Percentiles rank a stretch among this genome's conserved stretches.
These are phyloP conservation scores for Neoboletus subvelutipes DNA, from an alignment of 768 basidiomycete species.

Conservation along the genomic window DNA sequence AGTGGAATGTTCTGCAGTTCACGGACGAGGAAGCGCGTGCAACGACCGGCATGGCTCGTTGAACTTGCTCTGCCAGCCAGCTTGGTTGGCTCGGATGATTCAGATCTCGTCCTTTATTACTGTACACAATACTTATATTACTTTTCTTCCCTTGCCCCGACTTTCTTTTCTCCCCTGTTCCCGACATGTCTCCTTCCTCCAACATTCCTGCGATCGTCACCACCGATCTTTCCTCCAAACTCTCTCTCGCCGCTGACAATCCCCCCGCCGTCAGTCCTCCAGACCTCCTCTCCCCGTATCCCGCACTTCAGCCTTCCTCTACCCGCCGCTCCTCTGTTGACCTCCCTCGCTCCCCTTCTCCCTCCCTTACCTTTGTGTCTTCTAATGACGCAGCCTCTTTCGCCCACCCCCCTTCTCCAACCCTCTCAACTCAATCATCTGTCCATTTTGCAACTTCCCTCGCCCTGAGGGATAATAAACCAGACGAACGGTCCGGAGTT, in stretches of 20 bases:
- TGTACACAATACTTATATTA: constrained; percentile 23
- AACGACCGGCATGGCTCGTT: too few species aligned
- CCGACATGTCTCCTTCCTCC: constrained; percentile 20
- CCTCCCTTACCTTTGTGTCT: constrained; percentile 33
- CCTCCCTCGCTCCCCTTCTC: constrained; percentile 28
- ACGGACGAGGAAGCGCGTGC: neutral
- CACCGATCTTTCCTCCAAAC: constrained; percentile 35
- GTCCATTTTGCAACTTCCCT: constrained; percentile 57
- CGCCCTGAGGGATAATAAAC: constrained; percentile 66
- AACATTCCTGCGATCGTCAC: constrained; percentile 37
- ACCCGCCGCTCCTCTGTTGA: constrained; percentile 31
- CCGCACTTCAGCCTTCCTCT: neutral
- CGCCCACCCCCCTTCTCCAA: constrained; percentile 68
- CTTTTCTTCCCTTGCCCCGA: neutral
- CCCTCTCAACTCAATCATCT: constrained; percentile 64
- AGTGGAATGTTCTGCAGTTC: constrained; percentile 24
- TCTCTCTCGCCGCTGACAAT: constrained; percentile 16
- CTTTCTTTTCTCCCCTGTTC: neutral
- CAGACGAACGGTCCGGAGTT: constrained; percentile 53
- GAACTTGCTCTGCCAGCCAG: neutral
- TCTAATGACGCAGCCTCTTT: constrained; percentile 44
- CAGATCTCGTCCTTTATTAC: neutral
- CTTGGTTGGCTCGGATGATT: neutral
- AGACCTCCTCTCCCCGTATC: constrained; percentile 27
- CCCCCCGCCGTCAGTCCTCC: neutral